Conservation (phyloP, 352 stramenopile genomes). For the Pythium grandisporangium region DNA sequence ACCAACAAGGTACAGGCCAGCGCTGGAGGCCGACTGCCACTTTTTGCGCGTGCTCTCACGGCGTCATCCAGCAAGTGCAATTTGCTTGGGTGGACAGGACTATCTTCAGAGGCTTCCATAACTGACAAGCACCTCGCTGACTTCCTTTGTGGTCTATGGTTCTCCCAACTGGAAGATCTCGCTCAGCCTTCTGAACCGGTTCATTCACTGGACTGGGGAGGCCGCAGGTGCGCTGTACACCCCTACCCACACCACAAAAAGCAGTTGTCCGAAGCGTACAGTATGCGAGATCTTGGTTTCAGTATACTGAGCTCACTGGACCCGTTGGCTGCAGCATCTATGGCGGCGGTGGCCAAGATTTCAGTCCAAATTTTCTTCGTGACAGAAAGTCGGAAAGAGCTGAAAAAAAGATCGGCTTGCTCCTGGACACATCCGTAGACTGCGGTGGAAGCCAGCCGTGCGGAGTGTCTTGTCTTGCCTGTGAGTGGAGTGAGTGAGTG, state of each 20-base stretch:
- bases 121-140: too few species aligned
- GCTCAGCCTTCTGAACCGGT: constrained; percentile 9
- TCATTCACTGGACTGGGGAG: constrained; percentile 1
- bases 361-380: constrained; percentile 40
- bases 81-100: too few species aligned
- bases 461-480: too few species aligned
- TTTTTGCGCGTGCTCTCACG: too few species aligned
- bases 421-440: too few species aligned
- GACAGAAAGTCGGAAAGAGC: constrained; percentile 26
- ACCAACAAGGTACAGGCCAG: too few species aligned
- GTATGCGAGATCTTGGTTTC: constrained; percentile 10
- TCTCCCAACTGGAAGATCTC: constrained; percentile 7
- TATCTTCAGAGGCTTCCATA: too few species aligned
- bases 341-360: constrained; percentile 17
- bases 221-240: constrained; percentile 2
- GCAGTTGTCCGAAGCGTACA: constrained; percentile 7
- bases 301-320: constrained; percentile 12
- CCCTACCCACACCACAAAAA: constrained; percentile 9
- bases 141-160: too few species aligned
- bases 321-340: not conserved
- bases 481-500: too few species aligned
- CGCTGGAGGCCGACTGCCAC: too few species aligned
- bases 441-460: too few species aligned
- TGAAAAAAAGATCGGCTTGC: constrained; percentile 1
- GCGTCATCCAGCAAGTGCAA: too few species aligned